Conservation (phyloP, 2,329 filamentous ascomycete species). For the Ophiocordyceps australis region DNA sequence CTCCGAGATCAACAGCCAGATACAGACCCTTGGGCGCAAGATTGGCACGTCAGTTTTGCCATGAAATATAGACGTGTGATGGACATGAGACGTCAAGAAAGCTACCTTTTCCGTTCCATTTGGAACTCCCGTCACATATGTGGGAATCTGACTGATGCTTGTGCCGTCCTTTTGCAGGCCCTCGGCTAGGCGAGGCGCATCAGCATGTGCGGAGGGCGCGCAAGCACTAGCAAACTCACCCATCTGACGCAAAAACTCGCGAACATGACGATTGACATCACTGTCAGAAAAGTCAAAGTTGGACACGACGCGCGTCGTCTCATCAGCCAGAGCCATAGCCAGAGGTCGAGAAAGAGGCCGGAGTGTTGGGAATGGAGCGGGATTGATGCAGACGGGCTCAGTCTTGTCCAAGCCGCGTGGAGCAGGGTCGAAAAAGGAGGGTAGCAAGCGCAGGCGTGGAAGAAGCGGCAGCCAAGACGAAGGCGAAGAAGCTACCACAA, state of each 20-base stretch:
- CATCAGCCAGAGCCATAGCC: conserved; percentile 45
- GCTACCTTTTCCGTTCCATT: conserved; percentile 92
- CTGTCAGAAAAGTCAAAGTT: conserved; percentile 74
- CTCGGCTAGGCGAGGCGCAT: conserved; percentile 38
- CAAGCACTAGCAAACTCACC: conserved; percentile 22
- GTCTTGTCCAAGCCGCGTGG: conserved; percentile 14
- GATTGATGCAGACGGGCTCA: conserved; percentile 34
- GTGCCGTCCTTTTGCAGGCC: conserved; percentile 63
- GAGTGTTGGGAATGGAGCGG: conserved; percentile 31
- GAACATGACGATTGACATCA: conserved; percentile 62
- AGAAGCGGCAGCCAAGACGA: no score
- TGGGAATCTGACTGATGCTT: conserved; percentile 87
- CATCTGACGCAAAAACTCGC: conserved; percentile 79
- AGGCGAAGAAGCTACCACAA: no score
- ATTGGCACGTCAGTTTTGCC: neutral
- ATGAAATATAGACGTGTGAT: no score
- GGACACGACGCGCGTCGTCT: conserved; percentile 63
- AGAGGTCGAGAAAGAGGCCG: conserved; percentile 34
- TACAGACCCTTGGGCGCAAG: conserved; percentile 92
- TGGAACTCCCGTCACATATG: conserved; percentile 87
- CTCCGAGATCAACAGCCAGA: conserved; percentile 91
- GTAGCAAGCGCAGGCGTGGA: conserved; percentile 6
- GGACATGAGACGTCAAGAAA: no score
- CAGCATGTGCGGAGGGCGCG: no score
- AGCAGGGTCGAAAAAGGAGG: conserved; percentile 13